Evolutionary conservation across 2,329 filamentous ascomycete species (phyloP), one percentile per base, ranked within the genome.

Genomic region (Gaeumannomyces tritici): DNA sequence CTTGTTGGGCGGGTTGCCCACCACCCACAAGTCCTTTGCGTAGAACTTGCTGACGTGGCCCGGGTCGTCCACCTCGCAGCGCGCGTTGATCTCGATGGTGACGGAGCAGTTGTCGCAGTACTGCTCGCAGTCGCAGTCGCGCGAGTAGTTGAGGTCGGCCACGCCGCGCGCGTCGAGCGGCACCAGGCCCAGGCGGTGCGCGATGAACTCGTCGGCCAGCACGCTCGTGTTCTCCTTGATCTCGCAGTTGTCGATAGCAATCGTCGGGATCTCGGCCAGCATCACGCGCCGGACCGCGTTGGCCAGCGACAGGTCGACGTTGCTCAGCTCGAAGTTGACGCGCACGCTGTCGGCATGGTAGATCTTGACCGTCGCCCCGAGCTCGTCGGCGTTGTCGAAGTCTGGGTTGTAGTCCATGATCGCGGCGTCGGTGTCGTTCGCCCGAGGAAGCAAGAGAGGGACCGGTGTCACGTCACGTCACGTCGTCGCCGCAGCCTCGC

Each of bases 41-140:
- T 96, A 97, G 12, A 99, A 91, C 71, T 90, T 91, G 87, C 99
- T 95, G 64, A 93, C 89, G 66, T 93, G 89, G 69, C 95, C 91
- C 7, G 60, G 60, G 55, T 61, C 60, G 54, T 61, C 55, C 60
- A 85, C 84, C 3, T 87, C 92, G 76, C 92, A 96, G 72, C 90
- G 88, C 55, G 91, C 93, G 71, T 96, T 88, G 54, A 99, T 83
- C 4, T 85, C 88, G 31, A 99, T 84, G 28, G 87, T 89, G 60
- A 98, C 90, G 68, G 89, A 90, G 80, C 95, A 99, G 69, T 89
- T 85, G 67, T 96, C 90, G 79, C 95, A 99, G 79, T 93, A 91
- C 70, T 93, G 89, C 70, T 97, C 93, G 80, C 95, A 99, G 72
- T 96, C 91, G 80, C 95, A 99, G 76, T 98, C 93, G 71, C 93